phyloP scores from a whole-genome alignment of 768 basidiomycete genomes.

The Calocybe indica region DNA sequence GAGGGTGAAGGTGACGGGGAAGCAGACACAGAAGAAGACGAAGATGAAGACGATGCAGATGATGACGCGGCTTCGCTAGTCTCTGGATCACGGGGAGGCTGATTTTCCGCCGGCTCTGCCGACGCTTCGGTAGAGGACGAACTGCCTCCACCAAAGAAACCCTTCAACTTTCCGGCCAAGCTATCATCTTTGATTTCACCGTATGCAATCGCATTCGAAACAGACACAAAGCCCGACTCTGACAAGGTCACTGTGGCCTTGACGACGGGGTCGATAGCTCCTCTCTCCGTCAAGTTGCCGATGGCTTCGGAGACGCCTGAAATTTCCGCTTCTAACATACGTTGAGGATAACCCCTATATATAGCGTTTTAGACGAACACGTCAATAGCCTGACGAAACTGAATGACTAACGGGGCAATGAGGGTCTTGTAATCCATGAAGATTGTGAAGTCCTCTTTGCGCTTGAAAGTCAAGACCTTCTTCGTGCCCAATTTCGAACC shows the following conservation, averaged over 20 bases:
- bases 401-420: constrained; percentile 50
- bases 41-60: constrained; percentile 1
- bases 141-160: constrained; percentile 67
- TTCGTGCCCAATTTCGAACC: constrained; percentile 74
- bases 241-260: constrained; percentile 81
- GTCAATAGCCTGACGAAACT: not conserved
- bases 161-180: constrained; percentile 79
- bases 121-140: constrained; percentile 34
- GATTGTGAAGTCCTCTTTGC: constrained; percentile 77
- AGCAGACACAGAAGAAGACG: constrained; percentile 21
- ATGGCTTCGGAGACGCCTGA: constrained; percentile 70
- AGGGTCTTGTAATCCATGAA: constrained; percentile 70
- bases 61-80: constrained; percentile 15
- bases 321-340: constrained; percentile 70
- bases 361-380: constrained; percentile 3
- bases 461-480: constrained; percentile 84
- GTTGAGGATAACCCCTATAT: constrained; percentile 62
- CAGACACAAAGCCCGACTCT: constrained; percentile 81
- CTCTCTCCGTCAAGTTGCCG: constrained; percentile 77
- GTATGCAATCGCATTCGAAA: constrained; percentile 71
- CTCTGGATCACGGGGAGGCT: constrained; percentile 31
- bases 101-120: constrained; percentile 34
- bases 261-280: constrained; percentile 76
- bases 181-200: constrained; percentile 83
- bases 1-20: constrained; percentile 31